Conservation (phyloP, 2,329 filamentous ascomycete genomes). For the Alternaria viburni region DNA sequence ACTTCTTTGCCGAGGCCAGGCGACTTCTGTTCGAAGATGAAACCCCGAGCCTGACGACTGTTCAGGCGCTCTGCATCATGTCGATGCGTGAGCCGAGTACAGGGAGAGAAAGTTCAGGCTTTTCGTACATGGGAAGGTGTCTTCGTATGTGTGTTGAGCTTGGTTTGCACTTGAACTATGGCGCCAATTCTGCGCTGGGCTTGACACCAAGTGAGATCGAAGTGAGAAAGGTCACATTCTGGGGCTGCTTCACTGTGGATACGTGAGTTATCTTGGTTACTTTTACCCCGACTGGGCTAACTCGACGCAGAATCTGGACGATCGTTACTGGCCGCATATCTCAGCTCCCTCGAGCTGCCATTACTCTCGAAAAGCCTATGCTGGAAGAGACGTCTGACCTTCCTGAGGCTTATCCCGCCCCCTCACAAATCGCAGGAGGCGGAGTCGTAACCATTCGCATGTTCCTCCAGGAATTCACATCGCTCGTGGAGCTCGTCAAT, state of each 20-base stretch:
- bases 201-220: slow-evolving; percentile 54
- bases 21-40: slow-evolving; percentile 64
- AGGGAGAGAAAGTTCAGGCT: slow-evolving; percentile 74
- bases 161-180: slow-evolving; percentile 64
- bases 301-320: slow-evolving; percentile 49
- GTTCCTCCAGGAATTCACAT: slow-evolving; percentile 64
- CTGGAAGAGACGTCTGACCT: slow-evolving; percentile 64
- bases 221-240: slow-evolving; percentile 60
- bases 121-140: slow-evolving; percentile 74
- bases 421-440: slow-evolving; percentile 10
- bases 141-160: slow-evolving; percentile 75
- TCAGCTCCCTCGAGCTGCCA: slow-evolving; percentile 56
- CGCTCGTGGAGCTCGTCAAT: slow-evolving; percentile 76
- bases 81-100: slow-evolving; percentile 75
- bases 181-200: slow-evolving; percentile 36
- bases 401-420: slow-evolving; percentile 44
- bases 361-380: slow-evolving; percentile 56
- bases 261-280: slow-evolving; percentile 45
- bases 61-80: slow-evolving; percentile 79
- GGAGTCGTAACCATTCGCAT: slow-evolving; percentile 36
- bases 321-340: slow-evolving; percentile 56
- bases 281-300: slow-evolving; percentile 7
- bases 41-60: slow-evolving; percentile 70
- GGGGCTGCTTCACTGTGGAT: slow-evolving; percentile 59
- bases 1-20: slow-evolving; percentile 75